Base-by-base conservation (phyloP, 495 filamentous ascomycete genomes). In the Penicillium odoratum region DNA sequence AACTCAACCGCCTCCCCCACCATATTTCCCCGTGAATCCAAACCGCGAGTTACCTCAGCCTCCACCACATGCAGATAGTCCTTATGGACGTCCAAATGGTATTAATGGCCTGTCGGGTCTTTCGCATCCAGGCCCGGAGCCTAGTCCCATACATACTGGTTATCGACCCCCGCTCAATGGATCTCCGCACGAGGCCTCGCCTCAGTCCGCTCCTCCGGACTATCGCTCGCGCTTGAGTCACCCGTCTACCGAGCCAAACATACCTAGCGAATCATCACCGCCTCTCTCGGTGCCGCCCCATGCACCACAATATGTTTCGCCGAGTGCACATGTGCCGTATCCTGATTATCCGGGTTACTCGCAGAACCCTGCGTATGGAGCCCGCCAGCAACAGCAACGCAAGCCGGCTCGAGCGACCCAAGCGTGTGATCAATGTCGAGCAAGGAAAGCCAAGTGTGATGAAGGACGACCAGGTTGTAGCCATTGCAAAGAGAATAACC, bases 361-460 rank as follows among this genome's bases (percentile, higher is more conserved):
- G 44, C 66, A 64, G 33, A 72, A 65, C 25, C 68, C 69, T 26
- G 60, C 71, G 8, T 76, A 55, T 61, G 68, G 66, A 15, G 69
- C 70, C 5, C 74, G 75, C 10, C 74, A 75, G 44, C 73, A 40
- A 16, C 38, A 40, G 15, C 38, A 40, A 13, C 38, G 76, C 13
- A 79, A 76, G 61, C 68, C 76, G 5, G 69, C 73, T 16, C 65
- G 76, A 57, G 76, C 76, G 33, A 64, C 67, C 47, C 76, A 79
- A 70, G 83, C 83, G 28, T 86, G 83, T 57, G 83, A 86, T 59
- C 80, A 81, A 66, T 86, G 83, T 63, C 81, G 83, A 60, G 71
- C 80, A 18, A 75, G 83, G 55, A 86, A 86, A 61, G 82, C 83
- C n/a, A 86, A 86, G 62, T 86, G 83, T 55, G 83, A 86, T 45